phyloP scores from a whole-genome alignment of 208 protist genomes.

The Acanthamoeba triangularis region DNA sequence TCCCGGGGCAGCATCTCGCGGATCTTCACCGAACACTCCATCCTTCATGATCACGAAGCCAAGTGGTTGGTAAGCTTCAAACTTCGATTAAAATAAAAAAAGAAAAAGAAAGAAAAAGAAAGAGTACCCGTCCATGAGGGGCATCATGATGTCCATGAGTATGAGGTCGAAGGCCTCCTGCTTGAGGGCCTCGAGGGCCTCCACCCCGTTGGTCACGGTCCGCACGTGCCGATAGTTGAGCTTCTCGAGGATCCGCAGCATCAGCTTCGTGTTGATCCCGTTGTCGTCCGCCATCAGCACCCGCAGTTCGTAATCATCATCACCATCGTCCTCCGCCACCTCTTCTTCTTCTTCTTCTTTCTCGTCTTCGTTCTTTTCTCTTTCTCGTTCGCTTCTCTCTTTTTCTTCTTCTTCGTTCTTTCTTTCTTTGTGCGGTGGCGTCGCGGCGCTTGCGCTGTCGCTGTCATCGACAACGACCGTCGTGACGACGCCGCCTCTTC shows the following conservation, averaged over 20 bases:
- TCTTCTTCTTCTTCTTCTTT: background rate
- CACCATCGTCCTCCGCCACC: background rate
- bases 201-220: slow-evolving; percentile 9
- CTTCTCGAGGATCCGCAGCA: background rate
- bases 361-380: background rate
- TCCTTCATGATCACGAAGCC: background rate
- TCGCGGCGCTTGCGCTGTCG: no score
- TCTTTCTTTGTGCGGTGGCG: background rate
- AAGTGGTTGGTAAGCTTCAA: no score
- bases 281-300: slow-evolving; percentile 34
- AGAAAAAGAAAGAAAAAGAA: background rate
- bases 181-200: background rate
- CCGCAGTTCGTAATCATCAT: background rate
- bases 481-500: background rate
- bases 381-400: background rate
- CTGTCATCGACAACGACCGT: background rate
- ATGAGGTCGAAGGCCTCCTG: background rate
- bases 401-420: background rate
- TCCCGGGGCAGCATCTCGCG: background rate
- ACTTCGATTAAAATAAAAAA: no score
- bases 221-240: background rate
- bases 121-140: background rate
- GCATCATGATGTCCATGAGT: slow-evolving; percentile 55
- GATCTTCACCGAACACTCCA: background rate
- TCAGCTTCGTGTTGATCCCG: slow-evolving; percentile 26